Conservation (phyloP, 108 stramenopile genomes). For the Cylindrotheca fusiformis region DNA sequence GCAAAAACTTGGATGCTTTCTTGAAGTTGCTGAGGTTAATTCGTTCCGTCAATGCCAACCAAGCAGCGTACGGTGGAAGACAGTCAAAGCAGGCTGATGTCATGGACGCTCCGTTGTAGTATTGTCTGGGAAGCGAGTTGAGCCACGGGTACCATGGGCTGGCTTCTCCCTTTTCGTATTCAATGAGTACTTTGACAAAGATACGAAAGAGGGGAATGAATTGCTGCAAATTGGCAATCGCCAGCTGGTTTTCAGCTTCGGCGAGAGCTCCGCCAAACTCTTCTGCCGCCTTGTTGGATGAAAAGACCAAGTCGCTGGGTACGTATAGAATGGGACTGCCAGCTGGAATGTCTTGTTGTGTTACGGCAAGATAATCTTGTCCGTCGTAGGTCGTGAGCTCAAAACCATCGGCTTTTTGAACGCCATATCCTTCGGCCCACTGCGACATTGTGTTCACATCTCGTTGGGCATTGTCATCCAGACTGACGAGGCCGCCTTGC, state of each 20-base stretch:
- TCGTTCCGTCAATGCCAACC: constrained; percentile 18
- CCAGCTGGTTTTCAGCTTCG: constrained; percentile 29
- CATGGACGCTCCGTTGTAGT: constrained; percentile 41
- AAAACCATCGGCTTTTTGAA: constrained; percentile 43
- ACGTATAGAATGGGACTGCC: constrained; percentile 43
- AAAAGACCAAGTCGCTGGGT: constrained; percentile 36
- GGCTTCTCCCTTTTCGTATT: constrained; percentile 46
- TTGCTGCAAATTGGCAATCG: constrained; percentile 26
- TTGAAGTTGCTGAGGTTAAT: constrained; percentile 21
- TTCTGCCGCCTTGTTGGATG: constrained; percentile 32
- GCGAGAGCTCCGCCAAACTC: constrained; percentile 27
- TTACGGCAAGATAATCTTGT: constrained; percentile 29
- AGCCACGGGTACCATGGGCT: constrained; percentile 49
- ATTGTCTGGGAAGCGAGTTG: constrained; percentile 44
- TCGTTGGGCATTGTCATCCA: constrained; percentile 32
- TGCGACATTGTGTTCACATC: constrained; percentile 40
- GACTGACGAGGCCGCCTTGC: background rate
- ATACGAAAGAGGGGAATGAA: constrained; percentile 36
- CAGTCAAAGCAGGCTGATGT: constrained; percentile 26
- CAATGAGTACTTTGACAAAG: constrained; percentile 51
- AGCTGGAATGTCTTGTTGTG: constrained; percentile 30
- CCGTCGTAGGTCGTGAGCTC: constrained; percentile 36
- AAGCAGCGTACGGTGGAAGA: constrained; percentile 16
- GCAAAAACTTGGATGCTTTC: constrained; percentile 5
- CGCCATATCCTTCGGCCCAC: constrained; percentile 39